Percentiles rank a stretch among this genome's conserved stretches.
Conservation (phyloP, 179 eudicot genomes). For the Patellifolia procumbens region DNA sequence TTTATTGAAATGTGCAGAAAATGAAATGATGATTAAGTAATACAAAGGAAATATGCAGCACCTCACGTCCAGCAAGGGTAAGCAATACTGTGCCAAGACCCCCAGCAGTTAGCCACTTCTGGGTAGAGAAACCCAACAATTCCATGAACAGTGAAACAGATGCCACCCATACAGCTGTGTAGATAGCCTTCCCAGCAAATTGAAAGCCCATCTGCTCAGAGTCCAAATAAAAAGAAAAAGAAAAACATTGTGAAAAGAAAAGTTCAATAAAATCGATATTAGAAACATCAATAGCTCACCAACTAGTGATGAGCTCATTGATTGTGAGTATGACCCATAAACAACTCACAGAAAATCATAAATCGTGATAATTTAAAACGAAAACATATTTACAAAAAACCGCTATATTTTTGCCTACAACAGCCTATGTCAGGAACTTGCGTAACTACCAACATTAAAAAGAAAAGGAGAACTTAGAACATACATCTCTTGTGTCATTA, state of each 20-base stretch:
- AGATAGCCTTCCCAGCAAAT: conserved; percentile 89
- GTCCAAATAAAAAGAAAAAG: not conserved
- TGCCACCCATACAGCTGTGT: conserved; percentile 92
- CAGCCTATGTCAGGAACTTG: not conserved
- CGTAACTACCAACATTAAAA: not conserved
- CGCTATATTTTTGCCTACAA: conserved; percentile 7
- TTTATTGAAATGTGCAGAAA: not conserved
- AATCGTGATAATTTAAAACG: not conserved
- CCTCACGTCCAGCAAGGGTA: conserved; percentile 99
- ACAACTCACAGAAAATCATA: not conserved
- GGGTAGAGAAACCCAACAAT: conserved; percentile 91
- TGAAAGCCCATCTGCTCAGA: conserved; percentile 80
- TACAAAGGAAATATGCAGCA: conserved; percentile 27
- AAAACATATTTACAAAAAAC: not conserved
- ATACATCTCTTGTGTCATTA: conserved; percentile 71
- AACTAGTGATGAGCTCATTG: conserved; percentile 2
- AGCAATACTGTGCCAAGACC: conserved; percentile 96
- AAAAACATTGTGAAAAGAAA: not conserved
- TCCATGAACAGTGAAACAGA: conserved; percentile 92
- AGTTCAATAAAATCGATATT: not conserved
- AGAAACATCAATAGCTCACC: not conserved
- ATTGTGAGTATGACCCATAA: not conserved
- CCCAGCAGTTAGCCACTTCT: conserved; percentile 93
- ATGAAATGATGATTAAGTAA: not conserved
- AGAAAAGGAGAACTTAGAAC: conserved; percentile 23